Conservation (phyloP, 1,139 yeast genomes). For the Lodderomyces oxycetoniae region DNA sequence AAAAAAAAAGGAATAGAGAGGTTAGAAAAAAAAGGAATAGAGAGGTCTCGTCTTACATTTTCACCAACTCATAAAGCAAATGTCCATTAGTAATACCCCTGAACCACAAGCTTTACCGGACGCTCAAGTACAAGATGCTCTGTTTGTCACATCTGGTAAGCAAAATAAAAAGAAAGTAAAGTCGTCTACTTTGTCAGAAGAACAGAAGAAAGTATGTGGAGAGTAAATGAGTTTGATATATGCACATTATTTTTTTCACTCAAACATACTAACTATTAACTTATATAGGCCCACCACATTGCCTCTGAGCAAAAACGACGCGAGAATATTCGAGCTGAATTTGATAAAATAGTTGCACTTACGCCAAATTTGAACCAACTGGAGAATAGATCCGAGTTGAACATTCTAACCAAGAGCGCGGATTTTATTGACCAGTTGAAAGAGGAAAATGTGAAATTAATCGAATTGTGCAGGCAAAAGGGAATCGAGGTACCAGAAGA, state of each 20-base stretch:
- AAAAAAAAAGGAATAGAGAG: too few species aligned
- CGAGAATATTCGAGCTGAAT: constrained; percentile 44
- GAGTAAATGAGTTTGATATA: background rate
- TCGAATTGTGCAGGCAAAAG: constrained; percentile 30
- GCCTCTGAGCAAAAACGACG: constrained; percentile 49
- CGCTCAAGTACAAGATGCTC: background rate
- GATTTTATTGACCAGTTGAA: constrained; percentile 41
- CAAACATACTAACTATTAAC: constrained; percentile 13
- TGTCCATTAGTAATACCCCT: constrained; percentile 7
- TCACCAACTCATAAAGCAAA: background rate
- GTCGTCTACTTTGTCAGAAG: constrained; percentile 35
- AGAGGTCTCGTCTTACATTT: too few species aligned
- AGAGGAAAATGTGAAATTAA: constrained; percentile 34
- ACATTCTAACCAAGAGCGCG: constrained; percentile 43
- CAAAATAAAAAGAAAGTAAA: constrained; percentile 21
- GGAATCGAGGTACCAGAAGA: constrained; percentile 40
- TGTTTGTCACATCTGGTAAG: constrained; percentile 2
- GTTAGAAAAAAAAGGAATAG: background rate
- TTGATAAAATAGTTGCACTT: constrained; percentile 40
- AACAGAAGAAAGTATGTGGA: constrained; percentile 40
- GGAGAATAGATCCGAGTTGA: constrained; percentile 44
- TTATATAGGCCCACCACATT: constrained; percentile 41
- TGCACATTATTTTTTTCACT: background rate
- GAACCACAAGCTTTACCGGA: constrained; percentile 1
- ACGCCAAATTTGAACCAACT: constrained; percentile 41